Conservation (phyloP, 306 rosid genomes). For the Casuarina cunninghamiana region DNA sequence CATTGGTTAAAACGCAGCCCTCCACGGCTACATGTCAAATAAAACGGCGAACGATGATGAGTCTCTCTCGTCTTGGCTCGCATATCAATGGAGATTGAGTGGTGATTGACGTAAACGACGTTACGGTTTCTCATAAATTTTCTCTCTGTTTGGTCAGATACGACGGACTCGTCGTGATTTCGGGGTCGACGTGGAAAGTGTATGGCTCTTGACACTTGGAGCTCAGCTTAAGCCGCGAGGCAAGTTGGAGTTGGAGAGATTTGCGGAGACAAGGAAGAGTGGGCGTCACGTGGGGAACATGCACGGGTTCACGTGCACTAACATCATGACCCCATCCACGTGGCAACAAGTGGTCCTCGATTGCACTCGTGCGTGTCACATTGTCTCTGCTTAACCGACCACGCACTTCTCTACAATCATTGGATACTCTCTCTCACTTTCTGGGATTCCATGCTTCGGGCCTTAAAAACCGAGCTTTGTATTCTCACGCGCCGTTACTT, state of each 20-base stretch:
- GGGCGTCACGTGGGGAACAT: slow-evolving; percentile 50
- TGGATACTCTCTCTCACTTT: slow-evolving; percentile 35
- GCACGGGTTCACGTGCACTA: slow-evolving; percentile 51
- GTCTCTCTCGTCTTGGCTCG: background rate
- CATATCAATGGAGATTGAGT: background rate
- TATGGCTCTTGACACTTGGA: background rate
- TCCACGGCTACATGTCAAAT: too few relatives aligned
- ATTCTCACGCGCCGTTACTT: slow-evolving; percentile 14
- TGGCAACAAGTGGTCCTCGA: slow-evolving; percentile 67
- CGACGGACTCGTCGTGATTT: too few relatives aligned
- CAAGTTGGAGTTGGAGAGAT: background rate
- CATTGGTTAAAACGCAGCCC: too few relatives aligned
- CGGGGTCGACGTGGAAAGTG: too few relatives aligned
- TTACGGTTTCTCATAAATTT: background rate
- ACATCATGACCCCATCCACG: slow-evolving; percentile 29
- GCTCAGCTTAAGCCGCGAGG: background rate
- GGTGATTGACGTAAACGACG: background rate
- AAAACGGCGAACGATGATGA: too few relatives aligned
- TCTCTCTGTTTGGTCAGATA: background rate
- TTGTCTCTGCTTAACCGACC: slow-evolving; percentile 53
- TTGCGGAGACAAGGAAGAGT: slow-evolving; percentile 17
- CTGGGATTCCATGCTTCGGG: background rate
- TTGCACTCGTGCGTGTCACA: slow-evolving; percentile 70
- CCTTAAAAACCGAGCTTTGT: background rate
- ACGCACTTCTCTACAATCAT: slow-evolving; percentile 54